Evolutionary conservation across 306 rosid genomes (phyloP).

Genomic region (Begonia peltatifolia): DNA sequence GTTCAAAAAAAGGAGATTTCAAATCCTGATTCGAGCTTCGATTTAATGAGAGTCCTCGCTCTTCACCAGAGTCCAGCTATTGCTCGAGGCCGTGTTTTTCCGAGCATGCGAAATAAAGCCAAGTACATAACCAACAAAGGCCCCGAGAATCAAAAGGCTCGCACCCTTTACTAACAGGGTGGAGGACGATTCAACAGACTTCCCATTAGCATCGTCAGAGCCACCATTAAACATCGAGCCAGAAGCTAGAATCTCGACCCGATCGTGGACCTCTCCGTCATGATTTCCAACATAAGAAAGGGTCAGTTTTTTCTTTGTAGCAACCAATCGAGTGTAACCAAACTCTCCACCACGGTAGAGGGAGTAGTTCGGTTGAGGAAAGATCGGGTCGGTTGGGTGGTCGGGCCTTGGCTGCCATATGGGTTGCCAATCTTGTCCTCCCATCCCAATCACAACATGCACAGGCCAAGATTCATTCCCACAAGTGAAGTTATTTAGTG

Average conservation of each 20-base stretch:
- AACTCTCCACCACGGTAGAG: conserved; percentile 81
- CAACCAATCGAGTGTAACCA: conserved; percentile 74
- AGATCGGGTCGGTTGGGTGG: conserved; percentile 53
- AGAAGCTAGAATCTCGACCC: conserved; percentile 47
- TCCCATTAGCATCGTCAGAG: conserved; percentile 2
- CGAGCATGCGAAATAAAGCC: conserved; percentile 46
- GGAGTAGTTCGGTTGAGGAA: conserved; percentile 63
- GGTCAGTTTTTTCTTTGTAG: conserved; percentile 45
- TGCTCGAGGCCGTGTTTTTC: conserved; percentile 24
- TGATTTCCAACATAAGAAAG: conserved; percentile 66
- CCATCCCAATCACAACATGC: conserved; percentile 91
- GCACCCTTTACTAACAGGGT: conserved; percentile 51
- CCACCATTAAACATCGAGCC: conserved; percentile 35
- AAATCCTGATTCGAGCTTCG: not conserved
- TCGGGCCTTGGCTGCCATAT: conserved; percentile 61
- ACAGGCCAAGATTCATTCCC: conserved; percentile 41
- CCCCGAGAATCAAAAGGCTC: conserved; percentile 59
- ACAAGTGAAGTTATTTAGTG: conserved; percentile 62
- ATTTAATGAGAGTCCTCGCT: conserved; percentile 34
- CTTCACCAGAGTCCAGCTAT: conserved; percentile 55
- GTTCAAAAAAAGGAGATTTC: too few species aligned
- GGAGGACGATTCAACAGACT: conserved; percentile 19
- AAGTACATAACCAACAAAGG: conserved; percentile 55
- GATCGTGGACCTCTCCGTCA: conserved; percentile 66
- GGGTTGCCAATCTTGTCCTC: conserved; percentile 80